Evolutionary conservation across 208 protist species (phyloP).

Genomic region (Trypanosoma congolense): DNA sequence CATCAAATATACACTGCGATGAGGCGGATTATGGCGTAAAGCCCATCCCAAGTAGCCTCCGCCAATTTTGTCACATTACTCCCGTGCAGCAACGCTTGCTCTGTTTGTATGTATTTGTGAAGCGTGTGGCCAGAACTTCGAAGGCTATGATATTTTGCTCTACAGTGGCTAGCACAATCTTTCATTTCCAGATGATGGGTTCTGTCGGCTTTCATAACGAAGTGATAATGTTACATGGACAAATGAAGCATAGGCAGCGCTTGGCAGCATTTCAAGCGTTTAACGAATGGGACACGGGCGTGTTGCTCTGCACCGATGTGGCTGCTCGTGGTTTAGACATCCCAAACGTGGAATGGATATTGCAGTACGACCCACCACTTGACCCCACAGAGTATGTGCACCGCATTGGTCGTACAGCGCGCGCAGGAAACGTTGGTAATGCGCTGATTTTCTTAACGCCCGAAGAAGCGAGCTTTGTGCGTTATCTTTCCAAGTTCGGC

Average conservation of each 20-base stretch:
- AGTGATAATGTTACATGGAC: conserved; percentile 94
- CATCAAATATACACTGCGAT: not conserved
- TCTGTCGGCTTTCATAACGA: conserved; percentile 97
- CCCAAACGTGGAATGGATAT: conserved; percentile 94
- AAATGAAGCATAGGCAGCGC: conserved; percentile 94
- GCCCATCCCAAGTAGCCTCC: conserved; percentile 72
- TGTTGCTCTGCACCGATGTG: conserved; percentile 95
- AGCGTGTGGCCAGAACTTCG: conserved; percentile 93
- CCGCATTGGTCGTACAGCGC: conserved; percentile 94
- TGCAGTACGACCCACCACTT: conserved; percentile 97
- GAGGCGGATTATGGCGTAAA: conserved; percentile 20
- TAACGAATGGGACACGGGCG: conserved; percentile 69
- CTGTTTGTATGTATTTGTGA: conserved; percentile 95
- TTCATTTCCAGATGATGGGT: conserved; percentile 98
- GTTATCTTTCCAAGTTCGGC: conserved; percentile 80
- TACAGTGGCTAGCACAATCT: conserved; percentile 95
- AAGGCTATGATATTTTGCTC: conserved; percentile 98
- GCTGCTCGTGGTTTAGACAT: conserved; percentile 95
- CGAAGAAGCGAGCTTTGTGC: conserved; percentile 84
- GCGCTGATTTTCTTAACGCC: conserved; percentile 92
- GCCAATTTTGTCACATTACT: conserved; percentile 79
- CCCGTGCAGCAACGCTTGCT: conserved; percentile 62
- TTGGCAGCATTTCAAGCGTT: conserved; percentile 89
- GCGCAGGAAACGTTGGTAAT: conserved; percentile 89
- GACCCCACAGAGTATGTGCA: conserved; percentile 96